phyloP scores from a whole-genome alignment of 352 stramenopile genomes.

The Stramenopiles sp. region DNA sequence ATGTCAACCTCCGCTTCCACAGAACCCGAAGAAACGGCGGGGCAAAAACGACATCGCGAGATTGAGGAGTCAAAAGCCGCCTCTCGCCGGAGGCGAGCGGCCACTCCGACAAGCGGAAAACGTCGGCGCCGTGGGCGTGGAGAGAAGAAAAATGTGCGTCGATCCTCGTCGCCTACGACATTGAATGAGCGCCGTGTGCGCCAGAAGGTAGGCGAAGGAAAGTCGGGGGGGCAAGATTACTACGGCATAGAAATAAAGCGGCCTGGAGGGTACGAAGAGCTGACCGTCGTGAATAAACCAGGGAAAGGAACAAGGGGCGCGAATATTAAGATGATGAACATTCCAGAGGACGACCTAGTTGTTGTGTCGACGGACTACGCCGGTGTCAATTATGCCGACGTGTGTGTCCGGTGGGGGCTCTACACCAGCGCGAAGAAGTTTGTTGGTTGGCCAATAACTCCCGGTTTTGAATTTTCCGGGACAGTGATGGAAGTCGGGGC shows the following conservation, averaged over 20 bases:
- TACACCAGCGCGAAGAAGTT: neutral
- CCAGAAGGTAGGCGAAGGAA: neutral
- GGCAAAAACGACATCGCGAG: no score
- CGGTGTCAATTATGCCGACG: neutral
- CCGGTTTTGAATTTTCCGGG: neutral
- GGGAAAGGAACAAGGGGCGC: neutral
- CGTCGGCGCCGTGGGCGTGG: neutral
- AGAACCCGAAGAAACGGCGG: no score
- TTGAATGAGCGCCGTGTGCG: neutral
- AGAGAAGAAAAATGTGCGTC: neutral
- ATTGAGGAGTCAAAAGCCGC: no score
- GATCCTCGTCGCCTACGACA: neutral
- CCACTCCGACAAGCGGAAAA: no score
- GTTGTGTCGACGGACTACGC: neutral
- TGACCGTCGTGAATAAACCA: neutral
- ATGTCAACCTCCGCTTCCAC: no score
- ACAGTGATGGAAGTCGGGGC: neutral
- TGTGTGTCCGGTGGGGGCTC: neutral
- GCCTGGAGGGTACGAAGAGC: neutral
- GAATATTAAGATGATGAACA: neutral
- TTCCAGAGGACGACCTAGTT: neutral
- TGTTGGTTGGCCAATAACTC: constrained; percentile 4
- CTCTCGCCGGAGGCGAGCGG: no score
- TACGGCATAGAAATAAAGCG: neutral
- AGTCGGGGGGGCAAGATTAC: neutral